These are phyloP conservation scores for Colletotrichum acutatum DNA, from an alignment of 2,329 filamentous ascomycete genomes.

Conservation along the genomic window DNA sequence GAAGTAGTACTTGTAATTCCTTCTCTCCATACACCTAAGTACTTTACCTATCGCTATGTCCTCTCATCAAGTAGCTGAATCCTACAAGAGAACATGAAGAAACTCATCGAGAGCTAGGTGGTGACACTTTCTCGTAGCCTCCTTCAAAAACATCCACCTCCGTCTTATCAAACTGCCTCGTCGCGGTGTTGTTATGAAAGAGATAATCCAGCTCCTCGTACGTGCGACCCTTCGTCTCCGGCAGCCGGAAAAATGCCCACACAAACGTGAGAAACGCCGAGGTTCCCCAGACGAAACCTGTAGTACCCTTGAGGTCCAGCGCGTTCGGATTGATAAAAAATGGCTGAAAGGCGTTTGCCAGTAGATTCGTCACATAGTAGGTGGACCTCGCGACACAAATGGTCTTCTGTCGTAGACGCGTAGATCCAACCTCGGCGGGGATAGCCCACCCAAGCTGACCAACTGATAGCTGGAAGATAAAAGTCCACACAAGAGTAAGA, in stretches of 20 bases:
- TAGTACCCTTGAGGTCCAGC: constrained; percentile 49
- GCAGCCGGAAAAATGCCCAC: constrained; percentile 41
- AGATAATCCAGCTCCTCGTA: constrained; percentile 40
- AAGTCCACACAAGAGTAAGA: constrained; percentile 37
- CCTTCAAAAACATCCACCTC: constrained; percentile 16
- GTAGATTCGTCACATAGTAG: constrained; percentile 33
- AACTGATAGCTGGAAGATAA: constrained; percentile 28
- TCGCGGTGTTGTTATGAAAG: constrained; percentile 16
- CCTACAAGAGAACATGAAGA: neutral
- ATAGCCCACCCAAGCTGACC: constrained; percentile 39
- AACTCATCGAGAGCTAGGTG: neutral
- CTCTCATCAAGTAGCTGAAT: neutral
- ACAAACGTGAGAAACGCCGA: constrained; percentile 31
- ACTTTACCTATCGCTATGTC: neutral
- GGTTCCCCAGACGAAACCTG: constrained; percentile 38
- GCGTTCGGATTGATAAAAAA: constrained; percentile 51
- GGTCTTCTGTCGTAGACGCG: constrained; percentile 45
- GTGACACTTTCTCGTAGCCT: neutral
- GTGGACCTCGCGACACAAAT: constrained; percentile 45
- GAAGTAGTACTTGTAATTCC: neutral
- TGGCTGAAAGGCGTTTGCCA: constrained; percentile 41
- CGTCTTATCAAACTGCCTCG: constrained; percentile 4
- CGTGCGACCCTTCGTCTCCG: constrained; percentile 40
- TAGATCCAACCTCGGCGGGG: constrained; percentile 45
- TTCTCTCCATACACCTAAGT: neutral